Evolutionary conservation across 2,329 filamentous ascomycete genomes (phyloP).

Genomic region (Lecanicillium sp.): DNA sequence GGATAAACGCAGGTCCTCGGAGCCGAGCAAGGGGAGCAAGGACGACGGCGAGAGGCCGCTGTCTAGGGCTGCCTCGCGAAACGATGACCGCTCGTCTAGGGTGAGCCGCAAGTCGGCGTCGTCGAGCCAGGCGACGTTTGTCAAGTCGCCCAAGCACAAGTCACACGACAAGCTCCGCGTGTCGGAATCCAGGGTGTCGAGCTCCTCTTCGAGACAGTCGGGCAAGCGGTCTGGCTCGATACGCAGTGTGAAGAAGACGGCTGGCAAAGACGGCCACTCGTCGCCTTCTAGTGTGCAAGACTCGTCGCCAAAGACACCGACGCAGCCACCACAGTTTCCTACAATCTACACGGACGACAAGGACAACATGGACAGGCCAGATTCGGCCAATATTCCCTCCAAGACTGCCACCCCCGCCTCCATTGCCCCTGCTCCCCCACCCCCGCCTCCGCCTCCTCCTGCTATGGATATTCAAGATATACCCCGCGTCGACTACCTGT

Average conservation of each 20-base stretch:
- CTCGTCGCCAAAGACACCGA: constrained; percentile 56
- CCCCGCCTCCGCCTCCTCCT: constrained; percentile 54
- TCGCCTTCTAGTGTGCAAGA: constrained; percentile 39
- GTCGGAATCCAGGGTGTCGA: constrained; percentile 25
- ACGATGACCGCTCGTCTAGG: constrained; percentile 45
- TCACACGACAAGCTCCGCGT: constrained; percentile 26
- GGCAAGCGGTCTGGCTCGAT: constrained; percentile 30
- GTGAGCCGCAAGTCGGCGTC: constrained; percentile 46
- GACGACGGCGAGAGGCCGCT: constrained; percentile 31
- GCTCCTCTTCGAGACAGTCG: constrained; percentile 25
- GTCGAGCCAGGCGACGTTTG: constrained; percentile 51
- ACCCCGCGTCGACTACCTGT: constrained; percentile 83
- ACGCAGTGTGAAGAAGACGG: constrained; percentile 25
- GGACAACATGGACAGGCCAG: constrained; percentile 27
- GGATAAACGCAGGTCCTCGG: constrained; percentile 19
- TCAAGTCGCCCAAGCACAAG: constrained; percentile 29
- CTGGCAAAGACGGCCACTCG: constrained; percentile 35
- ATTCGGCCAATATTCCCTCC: constrained; percentile 19
- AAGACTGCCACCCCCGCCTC: constrained; percentile 32
- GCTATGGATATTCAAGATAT: constrained; percentile 62
- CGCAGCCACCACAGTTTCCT: constrained; percentile 44
- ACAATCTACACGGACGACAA: constrained; percentile 35
- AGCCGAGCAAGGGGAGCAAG: constrained; percentile 16
- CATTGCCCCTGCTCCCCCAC: constrained; percentile 27
- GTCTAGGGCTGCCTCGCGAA: constrained; percentile 36